Conservation (phyloP, 2,329 filamentous ascomycete genomes). For the Neofusicoccum umdonicola region DNA sequence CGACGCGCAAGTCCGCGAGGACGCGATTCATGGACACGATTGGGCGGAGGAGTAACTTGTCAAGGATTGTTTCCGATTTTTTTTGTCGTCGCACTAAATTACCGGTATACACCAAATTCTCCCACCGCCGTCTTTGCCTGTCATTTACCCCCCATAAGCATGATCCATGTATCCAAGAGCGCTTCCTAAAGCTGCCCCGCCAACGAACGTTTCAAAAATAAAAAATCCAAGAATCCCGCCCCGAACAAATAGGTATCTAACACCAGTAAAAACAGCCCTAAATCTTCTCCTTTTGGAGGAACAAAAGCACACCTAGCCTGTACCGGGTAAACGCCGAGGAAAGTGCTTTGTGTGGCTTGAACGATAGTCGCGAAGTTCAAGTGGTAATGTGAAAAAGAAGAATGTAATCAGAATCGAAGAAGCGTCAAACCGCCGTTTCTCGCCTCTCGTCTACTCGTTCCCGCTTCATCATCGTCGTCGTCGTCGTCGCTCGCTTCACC, state of each 20-base stretch:
- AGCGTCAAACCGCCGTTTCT: neutral
- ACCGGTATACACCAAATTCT: neutral
- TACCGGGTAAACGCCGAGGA: neutral
- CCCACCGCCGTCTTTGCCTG: neutral
- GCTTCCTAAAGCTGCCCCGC: neutral
- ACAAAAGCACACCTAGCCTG: neutral
- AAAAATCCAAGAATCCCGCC: neutral
- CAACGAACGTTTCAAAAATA: neutral
- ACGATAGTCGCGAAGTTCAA: neutral
- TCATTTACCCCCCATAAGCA: no score
- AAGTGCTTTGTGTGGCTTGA: conserved; percentile 1
- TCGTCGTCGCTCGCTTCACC: neutral
- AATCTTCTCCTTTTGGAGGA: neutral
- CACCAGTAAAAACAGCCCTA: neutral
- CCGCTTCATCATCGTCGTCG: neutral
- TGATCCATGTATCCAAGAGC: neutral
- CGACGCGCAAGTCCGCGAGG: neutral
- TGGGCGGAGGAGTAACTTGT: neutral
- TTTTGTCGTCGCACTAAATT: neutral
- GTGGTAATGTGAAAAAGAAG: neutral
- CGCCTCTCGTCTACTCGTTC: neutral
- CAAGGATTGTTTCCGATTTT: neutral
- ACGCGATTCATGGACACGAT: neutral
- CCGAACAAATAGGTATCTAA: conserved; percentile 8
- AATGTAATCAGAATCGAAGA: conserved; percentile 12